Evolutionary conservation across 2,329 filamentous ascomycete genomes (phyloP).

Genomic region (Ophiostoma fasciatum): DNA sequence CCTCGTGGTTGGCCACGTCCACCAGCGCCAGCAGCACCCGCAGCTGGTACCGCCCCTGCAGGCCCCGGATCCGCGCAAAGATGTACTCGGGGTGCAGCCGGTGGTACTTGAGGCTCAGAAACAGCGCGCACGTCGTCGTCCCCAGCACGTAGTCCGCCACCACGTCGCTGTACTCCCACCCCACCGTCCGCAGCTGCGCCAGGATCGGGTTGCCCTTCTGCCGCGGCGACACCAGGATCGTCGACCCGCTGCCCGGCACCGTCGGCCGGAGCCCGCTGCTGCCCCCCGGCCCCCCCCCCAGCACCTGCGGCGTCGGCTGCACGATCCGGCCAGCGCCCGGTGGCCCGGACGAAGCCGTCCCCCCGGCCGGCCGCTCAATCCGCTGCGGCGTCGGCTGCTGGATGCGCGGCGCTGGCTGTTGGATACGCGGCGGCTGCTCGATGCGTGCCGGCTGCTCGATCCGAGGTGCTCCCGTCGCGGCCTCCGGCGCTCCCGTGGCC

Average conservation of each 20-base stretch:
- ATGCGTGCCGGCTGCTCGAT: constrained; percentile 8
- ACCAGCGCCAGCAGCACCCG: constrained; percentile 82
- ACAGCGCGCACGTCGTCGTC: constrained; percentile 75
- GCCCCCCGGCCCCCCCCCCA: constrained; percentile 33
- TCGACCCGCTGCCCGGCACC: constrained; percentile 43
- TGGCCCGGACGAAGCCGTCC: constrained; percentile 13
- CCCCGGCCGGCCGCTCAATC: constrained; percentile 25
- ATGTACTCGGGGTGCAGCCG: constrained; percentile 96
- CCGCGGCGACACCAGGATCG: constrained; percentile 77
- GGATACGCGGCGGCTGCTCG: constrained; percentile 12
- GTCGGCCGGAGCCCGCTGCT: neutral
- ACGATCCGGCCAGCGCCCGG: constrained; percentile 55
- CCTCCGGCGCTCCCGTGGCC: neutral
- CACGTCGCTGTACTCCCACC: constrained; percentile 98
- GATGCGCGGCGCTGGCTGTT: constrained; percentile 26
- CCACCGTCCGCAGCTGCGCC: constrained; percentile 61
- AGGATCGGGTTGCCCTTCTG: constrained; percentile 94
- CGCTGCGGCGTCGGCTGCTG: constrained; percentile 39
- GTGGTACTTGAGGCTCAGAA: constrained; percentile 89
- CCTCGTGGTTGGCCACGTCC: constrained; percentile 89
- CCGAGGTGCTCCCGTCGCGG: too few relatives aligned
- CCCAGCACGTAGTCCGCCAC: constrained; percentile 86
- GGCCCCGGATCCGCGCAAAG: constrained; percentile 74
- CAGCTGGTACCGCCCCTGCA: constrained; percentile 76
- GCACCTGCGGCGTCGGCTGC: constrained; percentile 79